Conservation (phyloP, 805 yeast genomes). For the Starmerella davenportii region DNA sequence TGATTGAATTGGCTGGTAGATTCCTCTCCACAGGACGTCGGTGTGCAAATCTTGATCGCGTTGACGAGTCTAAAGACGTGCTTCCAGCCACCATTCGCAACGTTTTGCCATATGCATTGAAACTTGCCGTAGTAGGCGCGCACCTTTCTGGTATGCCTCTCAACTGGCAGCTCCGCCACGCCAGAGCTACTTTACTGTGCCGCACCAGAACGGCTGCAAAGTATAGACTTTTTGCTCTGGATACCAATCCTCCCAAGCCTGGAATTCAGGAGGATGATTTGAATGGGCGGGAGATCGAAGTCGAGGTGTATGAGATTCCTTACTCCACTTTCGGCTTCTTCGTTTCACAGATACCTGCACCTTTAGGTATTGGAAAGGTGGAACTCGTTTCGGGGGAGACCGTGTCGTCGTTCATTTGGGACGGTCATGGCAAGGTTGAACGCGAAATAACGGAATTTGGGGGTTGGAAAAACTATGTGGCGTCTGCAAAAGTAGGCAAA, state of each 20-base stretch:
- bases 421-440: constrained; percentile 49
- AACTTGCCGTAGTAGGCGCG: constrained; percentile 91
- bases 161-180: constrained; percentile 85
- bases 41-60: constrained; percentile 32
- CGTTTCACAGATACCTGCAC: constrained; percentile 78
- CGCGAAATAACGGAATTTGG: constrained; percentile 71
- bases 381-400: constrained; percentile 64
- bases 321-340: constrained; percentile 61
- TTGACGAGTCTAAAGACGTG: constrained; percentile 28
- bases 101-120: constrained; percentile 28
- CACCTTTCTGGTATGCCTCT: constrained; percentile 76
- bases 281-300: constrained; percentile 30
- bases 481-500: constrained; percentile 26
- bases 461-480: constrained; percentile 59
- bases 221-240: constrained; percentile 64
- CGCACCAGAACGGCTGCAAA: constrained; percentile 51
- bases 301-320: constrained; percentile 79
- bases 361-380: constrained; percentile 86
- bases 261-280: constrained; percentile 55
- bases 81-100: constrained; percentile 5
- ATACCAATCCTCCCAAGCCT: constrained; percentile 68
- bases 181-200: constrained; percentile 51
- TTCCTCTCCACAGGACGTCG: constrained; percentile 38
- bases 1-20: constrained; percentile 63
- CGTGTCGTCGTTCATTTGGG: constrained; percentile 90